Evolutionary conservation across 805 yeast species (phyloP).

Genomic region (Candida dendrica): DNA sequence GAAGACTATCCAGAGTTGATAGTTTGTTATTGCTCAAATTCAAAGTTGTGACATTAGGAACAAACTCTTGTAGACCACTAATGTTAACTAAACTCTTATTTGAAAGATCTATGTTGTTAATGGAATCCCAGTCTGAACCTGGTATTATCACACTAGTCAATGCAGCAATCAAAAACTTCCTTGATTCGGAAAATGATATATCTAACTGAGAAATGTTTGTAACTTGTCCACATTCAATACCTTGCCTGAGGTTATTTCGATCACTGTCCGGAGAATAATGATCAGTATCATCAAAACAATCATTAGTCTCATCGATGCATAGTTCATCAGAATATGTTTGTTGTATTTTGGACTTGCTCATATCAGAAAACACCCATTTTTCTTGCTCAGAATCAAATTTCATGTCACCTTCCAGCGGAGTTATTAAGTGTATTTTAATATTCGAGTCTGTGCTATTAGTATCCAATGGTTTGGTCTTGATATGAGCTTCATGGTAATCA

Average conservation of each 20-base stretch:
- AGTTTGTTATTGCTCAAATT: constrained; percentile 10
- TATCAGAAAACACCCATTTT: constrained; percentile 14
- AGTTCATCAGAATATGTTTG: neutral
- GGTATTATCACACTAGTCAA: constrained; percentile 32
- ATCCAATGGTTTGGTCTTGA: neutral
- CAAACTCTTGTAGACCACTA: constrained; percentile 30
- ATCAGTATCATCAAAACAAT: neutral
- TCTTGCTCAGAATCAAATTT: constrained; percentile 8
- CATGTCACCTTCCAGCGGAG: constrained; percentile 19
- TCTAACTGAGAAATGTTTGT: constrained; percentile 38
- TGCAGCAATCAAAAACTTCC: constrained; percentile 31
- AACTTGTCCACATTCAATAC: constrained; percentile 18
- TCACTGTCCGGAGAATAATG: neutral
- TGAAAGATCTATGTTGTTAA: constrained; percentile 27
- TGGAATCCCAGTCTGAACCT: constrained; percentile 32
- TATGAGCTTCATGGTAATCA: neutral
- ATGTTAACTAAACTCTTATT: constrained; percentile 28
- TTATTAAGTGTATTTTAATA: constrained; percentile 9
- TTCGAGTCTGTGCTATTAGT: neutral
- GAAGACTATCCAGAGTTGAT: constrained; percentile 18
- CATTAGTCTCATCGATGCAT: neutral
- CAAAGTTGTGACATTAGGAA: constrained; percentile 27
- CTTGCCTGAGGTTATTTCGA: constrained; percentile 5
- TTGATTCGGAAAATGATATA: constrained; percentile 37
- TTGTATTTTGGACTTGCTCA: neutral